Evolutionary conservation across 176 grass and related monocot genomes (phyloP).

Genomic region (Paspalum notatum): DNA sequence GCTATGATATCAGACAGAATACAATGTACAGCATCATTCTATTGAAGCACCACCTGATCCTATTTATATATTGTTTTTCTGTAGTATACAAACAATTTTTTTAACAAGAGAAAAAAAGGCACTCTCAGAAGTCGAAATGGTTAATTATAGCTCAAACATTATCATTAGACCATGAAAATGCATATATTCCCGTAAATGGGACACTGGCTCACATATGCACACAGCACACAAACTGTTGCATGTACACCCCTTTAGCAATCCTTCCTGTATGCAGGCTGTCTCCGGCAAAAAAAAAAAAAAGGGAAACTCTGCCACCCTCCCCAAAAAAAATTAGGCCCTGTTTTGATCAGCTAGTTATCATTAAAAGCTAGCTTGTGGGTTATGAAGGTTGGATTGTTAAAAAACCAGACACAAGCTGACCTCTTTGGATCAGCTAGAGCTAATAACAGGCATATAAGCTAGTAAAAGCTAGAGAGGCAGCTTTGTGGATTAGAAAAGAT

Average conservation of each 20-base stretch:
- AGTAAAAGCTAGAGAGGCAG: too few species aligned
- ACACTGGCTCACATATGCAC: not conserved
- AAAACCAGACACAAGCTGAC: too few species aligned
- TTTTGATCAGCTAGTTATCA: too few species aligned
- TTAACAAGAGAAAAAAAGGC: not conserved
- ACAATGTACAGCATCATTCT: not conserved
- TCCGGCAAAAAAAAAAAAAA: not conserved
- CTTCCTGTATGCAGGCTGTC: not conserved
- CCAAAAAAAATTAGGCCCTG: too few species aligned
- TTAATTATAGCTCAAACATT: not conserved
- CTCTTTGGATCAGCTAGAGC: too few species aligned
- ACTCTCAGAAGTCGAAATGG: not conserved
- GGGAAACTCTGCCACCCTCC: too few species aligned
- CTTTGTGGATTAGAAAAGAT: too few species aligned
- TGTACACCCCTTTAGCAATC: not conserved
- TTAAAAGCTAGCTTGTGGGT: too few species aligned
- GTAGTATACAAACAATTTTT: not conserved
- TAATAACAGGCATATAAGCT: too few species aligned
- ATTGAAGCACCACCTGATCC: not conserved
- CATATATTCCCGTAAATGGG: not conserved
- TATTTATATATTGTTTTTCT: not conserved
- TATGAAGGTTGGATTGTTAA: too few species aligned
- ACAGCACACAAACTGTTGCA: not conserved
- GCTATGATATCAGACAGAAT: not conserved
- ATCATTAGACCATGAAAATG: constrained; percentile 9